Percentiles rank a stretch among this genome's conserved stretches.
phyloP scores from a whole-genome alignment of 2,329 filamentous ascomycete species.

The Aspergillus calidoustus region DNA sequence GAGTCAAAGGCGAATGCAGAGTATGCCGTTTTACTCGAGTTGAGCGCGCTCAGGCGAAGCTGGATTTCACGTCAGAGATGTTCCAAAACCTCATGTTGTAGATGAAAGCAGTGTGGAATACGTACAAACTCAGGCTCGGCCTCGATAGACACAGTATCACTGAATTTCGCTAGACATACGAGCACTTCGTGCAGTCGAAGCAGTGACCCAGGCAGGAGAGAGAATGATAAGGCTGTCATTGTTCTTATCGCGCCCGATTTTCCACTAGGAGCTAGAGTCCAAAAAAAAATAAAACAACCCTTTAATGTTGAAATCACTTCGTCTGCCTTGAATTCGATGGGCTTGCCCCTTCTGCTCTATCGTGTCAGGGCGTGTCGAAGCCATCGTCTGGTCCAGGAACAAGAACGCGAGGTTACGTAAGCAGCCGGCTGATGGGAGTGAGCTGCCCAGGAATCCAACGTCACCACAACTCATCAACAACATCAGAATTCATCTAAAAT shows the following conservation, averaged over 20 bases:
- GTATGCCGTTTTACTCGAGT: conserved; percentile 67
- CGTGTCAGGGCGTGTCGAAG: background rate
- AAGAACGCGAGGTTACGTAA: conserved; percentile 29
- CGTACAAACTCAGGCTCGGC: conserved; percentile 57
- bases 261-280: too few relatives aligned
- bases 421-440: conserved; percentile 7
- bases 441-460: background rate
- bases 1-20: conserved; percentile 62
- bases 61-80: conserved; percentile 15
- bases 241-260: conserved; percentile 7
- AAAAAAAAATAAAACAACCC: too few relatives aligned
- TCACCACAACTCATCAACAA: background rate
- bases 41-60: conserved; percentile 66
- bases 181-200: conserved; percentile 63
- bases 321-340: background rate
- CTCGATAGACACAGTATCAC: conserved; percentile 66
- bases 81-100: background rate
- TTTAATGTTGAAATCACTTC: too few relatives aligned
- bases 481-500: background rate
- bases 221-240: conserved; percentile 53
- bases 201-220: conserved; percentile 60
- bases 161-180: conserved; percentile 66
- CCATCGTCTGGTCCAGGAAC: background rate
- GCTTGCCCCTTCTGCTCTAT: background rate
- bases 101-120: background rate